Evolutionary conservation across 345 rosid genomes (phyloP).

Genomic region (Pistacia integerrima): DNA sequence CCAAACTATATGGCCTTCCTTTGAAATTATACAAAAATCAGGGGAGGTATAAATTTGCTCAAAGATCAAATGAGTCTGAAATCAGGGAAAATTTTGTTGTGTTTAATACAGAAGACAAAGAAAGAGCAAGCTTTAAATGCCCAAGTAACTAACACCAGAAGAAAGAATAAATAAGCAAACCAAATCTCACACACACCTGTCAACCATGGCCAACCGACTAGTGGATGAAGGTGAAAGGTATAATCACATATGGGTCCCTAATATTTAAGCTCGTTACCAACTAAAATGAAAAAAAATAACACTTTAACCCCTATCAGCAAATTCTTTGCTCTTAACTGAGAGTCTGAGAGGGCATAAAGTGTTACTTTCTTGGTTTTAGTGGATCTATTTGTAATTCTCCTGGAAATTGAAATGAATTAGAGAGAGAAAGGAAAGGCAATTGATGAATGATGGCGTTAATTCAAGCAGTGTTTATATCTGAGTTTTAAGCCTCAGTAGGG

Average conservation of each 20-base stretch:
- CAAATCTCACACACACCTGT: not conserved
- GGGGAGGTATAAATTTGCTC: too few relatives aligned
- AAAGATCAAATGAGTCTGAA: too few relatives aligned
- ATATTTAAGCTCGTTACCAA: too few relatives aligned
- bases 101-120: not conserved
- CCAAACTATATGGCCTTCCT: too few relatives aligned
- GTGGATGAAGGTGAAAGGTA: not conserved
- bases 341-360: too few relatives aligned
- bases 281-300: too few relatives aligned
- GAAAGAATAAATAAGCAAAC: slow-evolving; percentile 2
- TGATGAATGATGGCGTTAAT: slow-evolving; percentile 38
- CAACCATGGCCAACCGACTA: not conserved
- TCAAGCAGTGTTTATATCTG: slow-evolving; percentile 20
- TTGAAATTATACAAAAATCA: too few relatives aligned
- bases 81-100: not conserved
- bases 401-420: not conserved
- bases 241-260: too few relatives aligned
- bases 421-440: slow-evolving; percentile 15
- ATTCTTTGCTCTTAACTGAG: too few relatives aligned
- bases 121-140: slow-evolving; percentile 12
- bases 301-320: too few relatives aligned
- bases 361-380: too few relatives aligned
- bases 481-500: slow-evolving; percentile 23
- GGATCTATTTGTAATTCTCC: too few relatives aligned
- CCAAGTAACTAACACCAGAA: slow-evolving; percentile 14